Percentiles rank a stretch among this genome's conserved stretches.
These are phyloP conservation scores for Populus trichocarpa DNA, from an alignment of 441 rosid species.

Conservation along the genomic window DNA sequence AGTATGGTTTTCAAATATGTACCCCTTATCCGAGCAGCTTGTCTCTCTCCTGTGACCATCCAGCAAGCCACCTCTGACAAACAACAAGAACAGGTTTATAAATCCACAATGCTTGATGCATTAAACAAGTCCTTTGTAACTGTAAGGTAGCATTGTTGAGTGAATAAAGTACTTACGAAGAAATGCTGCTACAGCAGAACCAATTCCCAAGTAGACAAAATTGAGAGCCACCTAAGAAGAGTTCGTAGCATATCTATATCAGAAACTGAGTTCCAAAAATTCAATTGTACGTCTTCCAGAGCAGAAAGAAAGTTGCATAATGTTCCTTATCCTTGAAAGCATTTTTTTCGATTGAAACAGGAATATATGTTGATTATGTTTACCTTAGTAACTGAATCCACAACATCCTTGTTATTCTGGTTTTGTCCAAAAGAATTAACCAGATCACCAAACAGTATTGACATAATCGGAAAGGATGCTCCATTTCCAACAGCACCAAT, in stretches of 20 bases:
- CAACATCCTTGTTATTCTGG: conserved; percentile 33
- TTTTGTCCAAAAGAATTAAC: conserved; percentile 53
- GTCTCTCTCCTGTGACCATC: conserved; percentile 96
- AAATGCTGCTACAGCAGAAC: conserved; percentile 47
- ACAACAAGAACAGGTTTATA: not conserved
- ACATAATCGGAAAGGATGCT: conserved; percentile 45
- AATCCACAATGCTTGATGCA: not conserved
- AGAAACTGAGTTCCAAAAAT: not conserved
- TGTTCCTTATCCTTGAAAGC: too few species aligned
- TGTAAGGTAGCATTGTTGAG: not conserved
- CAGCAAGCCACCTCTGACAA: conserved; percentile 76
- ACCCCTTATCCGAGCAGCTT: conserved; percentile 68
- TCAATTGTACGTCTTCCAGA: too few species aligned
- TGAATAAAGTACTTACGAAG: conserved; percentile 47
- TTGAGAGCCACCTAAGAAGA: conserved; percentile 48
- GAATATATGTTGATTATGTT: not conserved
- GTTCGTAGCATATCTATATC: not conserved
- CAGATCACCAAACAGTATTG: conserved; percentile 54
- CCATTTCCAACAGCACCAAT: conserved; percentile 62
- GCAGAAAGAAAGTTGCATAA: too few species aligned
- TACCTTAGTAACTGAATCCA: conserved; percentile 50
- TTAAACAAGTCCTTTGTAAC: not conserved
- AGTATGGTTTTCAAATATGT: conserved; percentile 68
- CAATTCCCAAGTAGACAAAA: conserved; percentile 60
- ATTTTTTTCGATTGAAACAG: not conserved